Evolutionary conservation across 352 stramenopile species (phyloP).

Genomic region (Peronosclerospora sorghi): DNA sequence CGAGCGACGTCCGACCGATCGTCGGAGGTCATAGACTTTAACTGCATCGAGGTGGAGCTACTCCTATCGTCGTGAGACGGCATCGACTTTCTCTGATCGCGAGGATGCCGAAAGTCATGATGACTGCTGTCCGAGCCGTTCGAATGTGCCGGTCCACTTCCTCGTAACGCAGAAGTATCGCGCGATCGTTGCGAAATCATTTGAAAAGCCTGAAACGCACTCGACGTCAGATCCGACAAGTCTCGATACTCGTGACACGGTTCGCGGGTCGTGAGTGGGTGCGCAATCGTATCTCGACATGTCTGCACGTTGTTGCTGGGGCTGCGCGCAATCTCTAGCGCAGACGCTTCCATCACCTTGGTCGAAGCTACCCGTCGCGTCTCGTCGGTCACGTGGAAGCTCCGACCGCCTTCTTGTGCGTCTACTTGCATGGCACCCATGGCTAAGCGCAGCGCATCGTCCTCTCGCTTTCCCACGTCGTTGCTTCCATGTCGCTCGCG

Average conservation of each 20-base stretch:
- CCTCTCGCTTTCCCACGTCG: slow-evolving; percentile 11
- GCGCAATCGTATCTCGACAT: slow-evolving; percentile 12
- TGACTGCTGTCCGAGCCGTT: slow-evolving; percentile 14
- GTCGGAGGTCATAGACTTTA: slow-evolving; percentile 12
- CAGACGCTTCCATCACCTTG: slow-evolving; percentile 75
- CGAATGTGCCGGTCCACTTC: slow-evolving; percentile 11
- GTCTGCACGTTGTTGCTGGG: slow-evolving; percentile 6
- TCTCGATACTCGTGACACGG: slow-evolving; percentile 34
- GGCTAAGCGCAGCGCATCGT: slow-evolving; percentile 54
- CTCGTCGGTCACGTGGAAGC: slow-evolving; percentile 38
- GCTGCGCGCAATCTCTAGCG: slow-evolving; percentile 49
- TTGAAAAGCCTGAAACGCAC: slow-evolving; percentile 52
- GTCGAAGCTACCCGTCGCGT: slow-evolving; percentile 43
- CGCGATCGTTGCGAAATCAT: slow-evolving; percentile 20
- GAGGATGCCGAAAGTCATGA: slow-evolving; percentile 9
- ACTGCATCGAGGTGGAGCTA: slow-evolving; percentile 13
- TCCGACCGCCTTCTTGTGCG: slow-evolving; percentile 42
- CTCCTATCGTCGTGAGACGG: slow-evolving; percentile 15
- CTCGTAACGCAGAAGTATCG: slow-evolving; percentile 12
- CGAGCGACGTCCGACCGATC: slow-evolving; percentile 6
- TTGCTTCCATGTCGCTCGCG: slow-evolving; percentile 12
- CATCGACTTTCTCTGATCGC: slow-evolving; percentile 10
- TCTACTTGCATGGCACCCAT: slow-evolving; percentile 72
- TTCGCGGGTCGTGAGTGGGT: slow-evolving; percentile 2
- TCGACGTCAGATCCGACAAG: slow-evolving; percentile 51